Percentiles rank a stretch among this genome's conserved stretches.
Conservation (phyloP, 768 basidiomycete species). For the Symmetrospora coprosmae region DNA sequence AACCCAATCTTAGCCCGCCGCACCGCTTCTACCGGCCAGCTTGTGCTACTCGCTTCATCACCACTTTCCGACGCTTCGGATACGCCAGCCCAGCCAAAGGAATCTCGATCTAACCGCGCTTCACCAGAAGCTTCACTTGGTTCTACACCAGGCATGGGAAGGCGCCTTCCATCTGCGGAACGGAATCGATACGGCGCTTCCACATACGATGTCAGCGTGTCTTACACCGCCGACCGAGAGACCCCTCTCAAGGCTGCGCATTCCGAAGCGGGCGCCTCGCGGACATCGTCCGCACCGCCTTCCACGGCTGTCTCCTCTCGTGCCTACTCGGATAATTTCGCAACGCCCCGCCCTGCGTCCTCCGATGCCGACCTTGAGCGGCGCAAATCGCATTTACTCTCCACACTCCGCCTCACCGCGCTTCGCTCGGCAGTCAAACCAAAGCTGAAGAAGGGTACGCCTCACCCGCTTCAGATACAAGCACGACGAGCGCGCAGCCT, state of each 20-base stretch:
- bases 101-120: background rate
- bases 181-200: background rate
- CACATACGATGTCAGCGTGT: background rate
- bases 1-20: background rate
- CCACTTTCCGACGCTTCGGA: background rate
- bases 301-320: slow-evolving; percentile 20
- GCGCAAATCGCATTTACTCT: slow-evolving; percentile 65
- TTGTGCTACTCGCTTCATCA: background rate
- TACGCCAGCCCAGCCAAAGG: background rate
- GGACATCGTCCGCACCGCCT: background rate
- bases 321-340: background rate
- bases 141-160: slow-evolving; percentile 1
- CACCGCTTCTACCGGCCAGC: background rate
- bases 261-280: background rate
- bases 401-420: slow-evolving; percentile 62
- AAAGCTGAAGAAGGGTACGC: slow-evolving; percentile 51
- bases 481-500: background rate
- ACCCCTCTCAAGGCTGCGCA: background rate
- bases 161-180: background rate
- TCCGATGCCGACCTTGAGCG: slow-evolving; percentile 37
- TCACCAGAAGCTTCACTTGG: background rate
- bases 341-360: slow-evolving; percentile 1
- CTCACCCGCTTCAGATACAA: slow-evolving; percentile 43
- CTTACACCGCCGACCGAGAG: background rate
- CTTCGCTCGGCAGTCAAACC: slow-evolving; percentile 44